Percentiles rank a stretch among this genome's conserved stretches.
phyloP scores from a whole-genome alignment of 768 basidiomycete species.

The Thelephora aurantiotincta region DNA sequence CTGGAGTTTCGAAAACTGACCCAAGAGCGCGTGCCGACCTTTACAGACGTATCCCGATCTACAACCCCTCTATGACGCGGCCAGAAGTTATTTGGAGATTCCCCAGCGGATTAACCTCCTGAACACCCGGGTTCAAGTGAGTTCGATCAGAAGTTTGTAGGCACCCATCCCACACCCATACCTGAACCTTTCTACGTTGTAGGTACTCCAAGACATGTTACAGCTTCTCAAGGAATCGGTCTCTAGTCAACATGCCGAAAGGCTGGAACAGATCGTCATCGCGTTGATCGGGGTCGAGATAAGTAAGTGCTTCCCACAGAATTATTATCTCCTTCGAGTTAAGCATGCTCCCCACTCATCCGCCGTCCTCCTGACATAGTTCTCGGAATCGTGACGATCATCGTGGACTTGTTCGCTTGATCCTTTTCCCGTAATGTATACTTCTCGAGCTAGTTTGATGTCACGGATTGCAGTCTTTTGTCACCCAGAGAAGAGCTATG shows the following conservation, averaged over 20 bases:
- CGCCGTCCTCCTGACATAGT: constrained; percentile 28
- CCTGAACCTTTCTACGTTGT: constrained; percentile 1
- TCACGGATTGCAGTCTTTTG: neutral
- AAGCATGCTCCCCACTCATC: neutral
- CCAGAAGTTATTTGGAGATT: constrained; percentile 88
- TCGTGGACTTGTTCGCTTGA: constrained; percentile 53
- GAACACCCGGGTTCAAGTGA: constrained; percentile 85
- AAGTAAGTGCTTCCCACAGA: constrained; percentile 25
- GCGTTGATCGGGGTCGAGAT: constrained; percentile 83
- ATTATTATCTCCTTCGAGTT: neutral
- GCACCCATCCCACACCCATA: neutral
- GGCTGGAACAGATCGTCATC: constrained; percentile 88
- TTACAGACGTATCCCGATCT: constrained; percentile 85
- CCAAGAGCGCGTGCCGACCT: neutral
- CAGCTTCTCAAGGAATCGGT: constrained; percentile 91
- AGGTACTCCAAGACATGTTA: constrained; percentile 96
- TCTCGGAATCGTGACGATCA: constrained; percentile 81
- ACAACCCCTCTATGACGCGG: constrained; percentile 89
- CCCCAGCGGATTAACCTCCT: constrained; percentile 86
- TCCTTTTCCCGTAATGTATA: neutral
- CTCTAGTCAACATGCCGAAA: constrained; percentile 79
- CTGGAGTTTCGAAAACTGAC: constrained; percentile 2
- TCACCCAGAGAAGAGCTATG: too few relatives aligned
- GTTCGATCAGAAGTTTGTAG: constrained; percentile 6
- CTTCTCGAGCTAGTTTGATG: neutral